phyloP scores from a whole-genome alignment of 2,329 filamentous ascomycete genomes.

The Alternaria metachromatica region DNA sequence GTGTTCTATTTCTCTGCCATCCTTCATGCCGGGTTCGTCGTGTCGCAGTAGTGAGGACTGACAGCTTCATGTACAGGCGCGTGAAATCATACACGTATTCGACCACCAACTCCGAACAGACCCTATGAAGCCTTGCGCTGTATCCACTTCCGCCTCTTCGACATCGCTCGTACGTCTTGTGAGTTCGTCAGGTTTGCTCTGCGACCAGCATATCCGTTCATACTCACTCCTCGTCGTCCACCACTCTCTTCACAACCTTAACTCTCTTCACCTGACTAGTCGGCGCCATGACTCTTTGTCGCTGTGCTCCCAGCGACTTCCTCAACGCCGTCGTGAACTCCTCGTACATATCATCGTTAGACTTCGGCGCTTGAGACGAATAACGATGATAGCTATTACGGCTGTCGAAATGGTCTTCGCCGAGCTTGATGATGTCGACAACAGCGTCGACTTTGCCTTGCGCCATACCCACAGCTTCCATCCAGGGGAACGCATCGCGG shows the following conservation, averaged over 20 bases:
- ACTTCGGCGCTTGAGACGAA: background rate
- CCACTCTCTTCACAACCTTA: background rate
- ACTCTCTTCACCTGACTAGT: constrained; percentile 3
- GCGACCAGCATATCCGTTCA: background rate
- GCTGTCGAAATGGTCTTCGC: no score
- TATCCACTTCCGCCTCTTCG: background rate
- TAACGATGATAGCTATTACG: no score
- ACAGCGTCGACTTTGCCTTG: constrained; percentile 40
- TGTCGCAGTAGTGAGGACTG: background rate
- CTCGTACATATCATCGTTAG: constrained; percentile 2
- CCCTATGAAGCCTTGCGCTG: background rate
- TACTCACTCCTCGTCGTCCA: constrained; percentile 4
- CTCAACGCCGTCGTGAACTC: constrained; percentile 26
- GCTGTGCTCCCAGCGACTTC: constrained; percentile 25
- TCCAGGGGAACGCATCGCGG: constrained; percentile 46
- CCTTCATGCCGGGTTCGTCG: background rate
- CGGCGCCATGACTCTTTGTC: constrained; percentile 22
- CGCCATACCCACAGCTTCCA: constrained; percentile 40
- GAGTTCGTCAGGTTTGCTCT: background rate
- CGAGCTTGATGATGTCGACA: constrained; percentile 26
- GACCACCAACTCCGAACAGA: background rate
- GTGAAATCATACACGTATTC: background rate
- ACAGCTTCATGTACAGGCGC: background rate
- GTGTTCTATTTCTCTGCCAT: background rate
- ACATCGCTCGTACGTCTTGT: background rate